These are phyloP conservation scores for Apodospora peruviana DNA, from an alignment of 495 filamentous ascomycete species.

Conservation along the genomic window DNA sequence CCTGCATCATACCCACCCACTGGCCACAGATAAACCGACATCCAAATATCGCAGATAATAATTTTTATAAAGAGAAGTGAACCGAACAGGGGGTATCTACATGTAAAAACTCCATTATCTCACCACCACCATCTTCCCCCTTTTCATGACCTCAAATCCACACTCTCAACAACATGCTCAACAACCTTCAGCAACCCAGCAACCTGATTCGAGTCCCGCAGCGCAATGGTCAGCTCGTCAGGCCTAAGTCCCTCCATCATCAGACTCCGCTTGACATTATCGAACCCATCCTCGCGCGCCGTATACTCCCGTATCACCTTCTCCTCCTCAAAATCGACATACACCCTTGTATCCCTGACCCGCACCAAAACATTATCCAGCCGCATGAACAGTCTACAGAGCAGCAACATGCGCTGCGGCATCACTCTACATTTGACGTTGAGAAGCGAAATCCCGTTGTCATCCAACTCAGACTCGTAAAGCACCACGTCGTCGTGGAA, in stretches of 20 bases:
- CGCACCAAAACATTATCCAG: slow-evolving; percentile 84
- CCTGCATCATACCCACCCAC: too few relatives aligned
- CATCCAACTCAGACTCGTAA: slow-evolving; percentile 95
- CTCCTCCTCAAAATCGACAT: slow-evolving; percentile 77
- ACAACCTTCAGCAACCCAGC: slow-evolving; percentile 67
- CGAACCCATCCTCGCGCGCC: slow-evolving; percentile 73
- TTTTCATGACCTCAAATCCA: too few relatives aligned
- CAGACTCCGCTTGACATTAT: slow-evolving; percentile 69
- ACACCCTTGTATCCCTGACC: slow-evolving; percentile 84
- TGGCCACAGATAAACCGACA: too few relatives aligned
- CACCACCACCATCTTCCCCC: too few relatives aligned
- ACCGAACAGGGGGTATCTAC: too few relatives aligned
- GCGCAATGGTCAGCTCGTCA: slow-evolving; percentile 68
- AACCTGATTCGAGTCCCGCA: slow-evolving; percentile 80
- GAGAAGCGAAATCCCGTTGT: slow-evolving; percentile 87
- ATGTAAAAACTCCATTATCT: too few relatives aligned
- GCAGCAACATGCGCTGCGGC: slow-evolving; percentile 75
- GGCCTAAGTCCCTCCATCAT: slow-evolving; percentile 51
- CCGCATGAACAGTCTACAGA: slow-evolving; percentile 87
- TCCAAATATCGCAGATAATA: too few relatives aligned
- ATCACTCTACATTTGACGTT: slow-evolving; percentile 89
- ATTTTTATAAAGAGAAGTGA: too few relatives aligned
- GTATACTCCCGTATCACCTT: slow-evolving; percentile 87
- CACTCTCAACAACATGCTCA: slow-evolving; percentile 46
- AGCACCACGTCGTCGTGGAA: slow-evolving; percentile 93